Percentiles rank a stretch among this genome's conserved stretches.
Conservation (phyloP, 176 grass and related monocot species). For the Melocanna baccifera region DNA sequence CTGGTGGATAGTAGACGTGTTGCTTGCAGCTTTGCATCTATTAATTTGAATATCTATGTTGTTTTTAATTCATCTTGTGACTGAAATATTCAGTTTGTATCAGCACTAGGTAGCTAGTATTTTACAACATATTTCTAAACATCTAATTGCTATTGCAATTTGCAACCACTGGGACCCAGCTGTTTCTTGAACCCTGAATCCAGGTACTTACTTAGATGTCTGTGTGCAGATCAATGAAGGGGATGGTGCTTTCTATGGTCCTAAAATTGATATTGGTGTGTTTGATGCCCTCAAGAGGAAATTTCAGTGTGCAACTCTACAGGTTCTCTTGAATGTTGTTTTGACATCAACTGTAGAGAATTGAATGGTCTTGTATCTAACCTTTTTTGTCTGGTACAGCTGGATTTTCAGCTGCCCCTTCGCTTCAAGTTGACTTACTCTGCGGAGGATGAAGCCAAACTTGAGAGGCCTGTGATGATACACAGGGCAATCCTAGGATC, state of each 20-base stretch:
- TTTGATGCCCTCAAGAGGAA: constrained; percentile 98
- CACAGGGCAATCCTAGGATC: constrained; percentile 93
- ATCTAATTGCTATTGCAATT: background rate
- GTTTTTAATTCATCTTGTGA: constrained; percentile 1
- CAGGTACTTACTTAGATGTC: constrained; percentile 3
- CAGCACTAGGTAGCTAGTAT: background rate
- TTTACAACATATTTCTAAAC: background rate
- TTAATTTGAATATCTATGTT: background rate
- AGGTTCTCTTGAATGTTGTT: constrained; percentile 48
- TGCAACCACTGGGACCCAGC: background rate
- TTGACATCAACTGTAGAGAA: constrained; percentile 1
- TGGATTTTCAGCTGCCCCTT: constrained; percentile 89
- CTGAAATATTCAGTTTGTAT: background rate
- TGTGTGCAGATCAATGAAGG: constrained; percentile 86
- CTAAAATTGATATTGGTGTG: constrained; percentile 99
- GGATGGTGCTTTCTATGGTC: constrained; percentile 98
- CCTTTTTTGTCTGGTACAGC: constrained; percentile 51
- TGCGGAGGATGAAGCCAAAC: constrained; percentile 93
- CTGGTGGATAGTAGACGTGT: background rate
- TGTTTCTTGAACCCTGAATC: constrained; percentile 6
- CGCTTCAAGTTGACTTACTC: constrained; percentile 92
- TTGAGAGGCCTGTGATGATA: constrained; percentile 97
- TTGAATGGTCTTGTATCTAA: constrained; percentile 19
- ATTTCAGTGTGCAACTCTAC: constrained; percentile 95
- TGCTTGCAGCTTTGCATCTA: background rate